These are phyloP conservation scores for Alternaria arborescens DNA, from an alignment of 2,329 filamentous ascomycete species.

Conservation along the genomic window DNA sequence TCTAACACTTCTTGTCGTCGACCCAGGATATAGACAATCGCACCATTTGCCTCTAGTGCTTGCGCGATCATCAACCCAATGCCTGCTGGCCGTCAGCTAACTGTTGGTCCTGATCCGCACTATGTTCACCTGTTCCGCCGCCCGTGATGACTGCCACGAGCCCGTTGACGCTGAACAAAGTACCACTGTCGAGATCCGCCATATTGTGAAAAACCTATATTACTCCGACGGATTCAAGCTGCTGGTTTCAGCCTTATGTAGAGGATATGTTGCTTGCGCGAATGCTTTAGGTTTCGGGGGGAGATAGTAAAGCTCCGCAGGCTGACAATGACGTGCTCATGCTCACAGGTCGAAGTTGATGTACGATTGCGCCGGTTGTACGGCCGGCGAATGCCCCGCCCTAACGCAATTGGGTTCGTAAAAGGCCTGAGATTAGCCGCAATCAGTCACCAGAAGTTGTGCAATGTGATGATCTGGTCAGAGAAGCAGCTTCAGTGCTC, in stretches of 20 bases:
- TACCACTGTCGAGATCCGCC: background rate
- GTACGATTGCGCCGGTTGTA: background rate
- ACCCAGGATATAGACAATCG: conserved; percentile 36
- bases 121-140: background rate
- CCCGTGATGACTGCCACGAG: background rate
- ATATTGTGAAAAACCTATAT: background rate
- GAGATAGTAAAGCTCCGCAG: background rate
- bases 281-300: background rate
- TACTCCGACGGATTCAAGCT: background rate
- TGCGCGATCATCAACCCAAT: conserved; percentile 36
- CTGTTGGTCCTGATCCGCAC: rapidly evolving
- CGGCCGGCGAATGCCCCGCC: background rate
- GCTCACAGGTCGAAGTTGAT: background rate
- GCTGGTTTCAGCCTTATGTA: background rate
- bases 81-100: conserved; percentile 8
- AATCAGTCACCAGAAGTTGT: background rate
- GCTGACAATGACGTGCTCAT: background rate
- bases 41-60: conserved; percentile 31
- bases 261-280: rapidly evolving
- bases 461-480: no score
- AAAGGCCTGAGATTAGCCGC: background rate
- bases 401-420: background rate
- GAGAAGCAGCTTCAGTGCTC: no score
- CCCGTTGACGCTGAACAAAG: background rate
- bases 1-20: conserved; percentile 31